Conservation (phyloP, 1,139 yeast species). For the Taiozyma sp. region DNA sequence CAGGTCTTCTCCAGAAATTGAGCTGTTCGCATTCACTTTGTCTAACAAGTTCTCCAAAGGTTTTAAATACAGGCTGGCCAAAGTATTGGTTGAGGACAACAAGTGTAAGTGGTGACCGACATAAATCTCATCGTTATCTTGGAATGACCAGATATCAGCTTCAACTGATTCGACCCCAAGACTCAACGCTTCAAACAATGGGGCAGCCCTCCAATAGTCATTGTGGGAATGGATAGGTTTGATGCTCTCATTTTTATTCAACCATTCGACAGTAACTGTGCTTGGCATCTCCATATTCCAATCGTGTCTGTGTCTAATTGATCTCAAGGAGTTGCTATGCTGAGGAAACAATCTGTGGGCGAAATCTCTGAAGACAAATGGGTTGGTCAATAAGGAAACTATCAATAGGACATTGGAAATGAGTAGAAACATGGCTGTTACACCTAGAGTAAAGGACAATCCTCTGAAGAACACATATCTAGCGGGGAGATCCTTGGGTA, state of each 20-base stretch:
- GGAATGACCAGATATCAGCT: constrained; percentile 57
- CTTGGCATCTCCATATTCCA: not conserved
- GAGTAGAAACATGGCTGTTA: not conserved
- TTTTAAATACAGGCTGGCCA: constrained; percentile 47
- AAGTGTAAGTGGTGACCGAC: constrained; percentile 61
- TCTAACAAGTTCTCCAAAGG: constrained; percentile 45
- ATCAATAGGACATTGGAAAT: not conserved
- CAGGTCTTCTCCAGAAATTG: not conserved
- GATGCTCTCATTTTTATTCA: constrained; percentile 11
- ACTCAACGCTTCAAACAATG: constrained; percentile 56
- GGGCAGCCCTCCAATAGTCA: constrained; percentile 65
- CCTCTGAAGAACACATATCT: not conserved
- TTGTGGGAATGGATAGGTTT: constrained; percentile 59
- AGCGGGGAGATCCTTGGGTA: not conserved
- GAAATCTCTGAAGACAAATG: not conserved
- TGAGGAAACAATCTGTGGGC: not conserved
- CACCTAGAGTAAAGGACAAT: not conserved
- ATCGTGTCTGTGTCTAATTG: not conserved
- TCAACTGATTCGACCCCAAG: constrained; percentile 60
- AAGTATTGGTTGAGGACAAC: constrained; percentile 38
- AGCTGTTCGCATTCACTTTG: constrained; percentile 27
- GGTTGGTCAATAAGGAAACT: not conserved
- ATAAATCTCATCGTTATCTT: constrained; percentile 38
- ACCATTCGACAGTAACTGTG: not conserved
- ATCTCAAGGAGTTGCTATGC: not conserved